Conservation (phyloP, 2,329 filamentous ascomycete genomes). For the Zymoseptoria ardabiliae region DNA sequence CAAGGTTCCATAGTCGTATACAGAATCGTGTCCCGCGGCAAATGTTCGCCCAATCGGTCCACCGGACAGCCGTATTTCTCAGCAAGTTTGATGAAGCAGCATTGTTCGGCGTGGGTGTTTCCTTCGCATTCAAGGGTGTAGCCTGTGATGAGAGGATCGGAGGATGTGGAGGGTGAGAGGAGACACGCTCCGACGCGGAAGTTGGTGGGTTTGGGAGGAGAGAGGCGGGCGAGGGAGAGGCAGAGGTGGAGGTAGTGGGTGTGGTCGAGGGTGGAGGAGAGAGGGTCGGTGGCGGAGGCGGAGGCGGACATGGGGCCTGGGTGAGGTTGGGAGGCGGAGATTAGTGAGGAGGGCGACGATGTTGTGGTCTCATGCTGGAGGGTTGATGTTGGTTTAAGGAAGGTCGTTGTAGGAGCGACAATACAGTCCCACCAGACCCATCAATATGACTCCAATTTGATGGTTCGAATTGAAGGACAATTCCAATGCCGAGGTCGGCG, state of each 20-base stretch:
- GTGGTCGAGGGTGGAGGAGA: slow-evolving; percentile 6
- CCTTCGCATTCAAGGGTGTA: slow-evolving; percentile 86
- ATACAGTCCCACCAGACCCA: no score
- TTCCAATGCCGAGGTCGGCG: neutral
- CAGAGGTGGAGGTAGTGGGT: slow-evolving; percentile 59
- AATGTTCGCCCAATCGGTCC: slow-evolving; percentile 44
- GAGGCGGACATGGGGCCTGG: slow-evolving; percentile 7
- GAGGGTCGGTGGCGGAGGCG: neutral
- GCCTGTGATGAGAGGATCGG: slow-evolving; percentile 61
- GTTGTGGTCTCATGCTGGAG: no score
- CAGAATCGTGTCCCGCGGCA: slow-evolving; percentile 54
- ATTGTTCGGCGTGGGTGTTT: slow-evolving; percentile 96
- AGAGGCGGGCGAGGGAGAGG: slow-evolving; percentile 67
- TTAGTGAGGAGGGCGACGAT: neutral
- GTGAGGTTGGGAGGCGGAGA: neutral
- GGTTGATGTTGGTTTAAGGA: no score
- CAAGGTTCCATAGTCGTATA: slow-evolving; percentile 95
- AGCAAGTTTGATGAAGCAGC: slow-evolving; percentile 69
- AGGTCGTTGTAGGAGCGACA: no score
- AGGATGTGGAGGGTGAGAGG: slow-evolving; percentile 41
- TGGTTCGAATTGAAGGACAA: neutral
- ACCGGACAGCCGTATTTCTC: slow-evolving; percentile 37
- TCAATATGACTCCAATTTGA: neutral
- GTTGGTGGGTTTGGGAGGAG: slow-evolving; percentile 81
- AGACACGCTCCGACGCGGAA: slow-evolving; percentile 93